Conservation (phyloP, 306 rosid genomes). For the Vigna reflexopilosa region DNA sequence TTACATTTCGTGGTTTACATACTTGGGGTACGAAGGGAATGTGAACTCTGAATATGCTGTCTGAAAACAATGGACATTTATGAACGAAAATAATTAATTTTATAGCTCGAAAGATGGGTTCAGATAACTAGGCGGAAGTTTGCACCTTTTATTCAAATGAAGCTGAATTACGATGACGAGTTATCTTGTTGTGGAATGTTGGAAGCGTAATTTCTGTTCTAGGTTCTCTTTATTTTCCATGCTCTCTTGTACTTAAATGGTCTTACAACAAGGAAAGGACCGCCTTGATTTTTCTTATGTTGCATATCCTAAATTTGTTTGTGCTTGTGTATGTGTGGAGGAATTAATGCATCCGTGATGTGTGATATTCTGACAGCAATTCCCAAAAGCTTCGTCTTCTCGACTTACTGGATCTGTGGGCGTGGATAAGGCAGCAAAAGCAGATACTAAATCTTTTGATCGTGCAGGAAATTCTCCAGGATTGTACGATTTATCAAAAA, state of each 20-base stretch:
- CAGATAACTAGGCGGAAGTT: background rate
- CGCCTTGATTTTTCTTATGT: background rate
- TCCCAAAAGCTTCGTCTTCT: slow-evolving; percentile 49
- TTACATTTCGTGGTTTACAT: background rate
- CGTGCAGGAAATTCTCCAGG: slow-evolving; percentile 48
- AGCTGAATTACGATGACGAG: background rate
- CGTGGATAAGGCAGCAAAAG: slow-evolving; percentile 42
- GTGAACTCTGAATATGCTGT: background rate
- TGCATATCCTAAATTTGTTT: background rate
- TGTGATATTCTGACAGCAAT: slow-evolving; percentile 39
- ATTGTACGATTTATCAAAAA: slow-evolving; percentile 54
- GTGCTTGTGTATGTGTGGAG: background rate
- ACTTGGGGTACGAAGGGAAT: slow-evolving; percentile 9
- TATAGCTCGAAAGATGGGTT: background rate
- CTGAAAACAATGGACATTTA: slow-evolving; percentile 6
- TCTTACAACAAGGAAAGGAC: background rate
- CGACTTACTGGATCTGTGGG: slow-evolving; percentile 47
- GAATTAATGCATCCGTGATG: slow-evolving; percentile 25
- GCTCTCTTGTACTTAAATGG: slow-evolving; percentile 10
- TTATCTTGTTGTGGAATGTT: background rate
- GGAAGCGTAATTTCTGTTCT: slow-evolving; percentile 1
- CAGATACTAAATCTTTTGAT: slow-evolving; percentile 32
- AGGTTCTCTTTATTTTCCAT: slow-evolving; percentile 13
- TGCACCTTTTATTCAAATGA: background rate
- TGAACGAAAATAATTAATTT: background rate